Conservation (phyloP, 1,284 basidiomycete species). For the Melampsora allii-populina region DNA sequence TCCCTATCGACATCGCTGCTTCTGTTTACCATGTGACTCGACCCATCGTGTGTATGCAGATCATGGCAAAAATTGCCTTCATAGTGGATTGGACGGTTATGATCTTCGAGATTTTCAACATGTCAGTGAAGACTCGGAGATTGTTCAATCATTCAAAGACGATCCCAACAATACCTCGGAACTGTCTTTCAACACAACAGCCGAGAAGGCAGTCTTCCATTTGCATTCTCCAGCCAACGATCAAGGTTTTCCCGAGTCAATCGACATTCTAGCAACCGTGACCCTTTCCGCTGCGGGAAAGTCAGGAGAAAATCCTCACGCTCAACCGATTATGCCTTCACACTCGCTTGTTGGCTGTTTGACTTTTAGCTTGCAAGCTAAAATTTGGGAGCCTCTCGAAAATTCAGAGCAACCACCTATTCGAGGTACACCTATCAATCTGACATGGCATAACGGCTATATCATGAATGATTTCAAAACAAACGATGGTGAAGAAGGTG, state of each 20-base stretch:
- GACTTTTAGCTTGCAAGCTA: conserved; percentile 22
- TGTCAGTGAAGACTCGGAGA: conserved; percentile 4
- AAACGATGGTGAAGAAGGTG: neutral
- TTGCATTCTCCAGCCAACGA: conserved; percentile 23
- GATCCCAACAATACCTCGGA: neutral
- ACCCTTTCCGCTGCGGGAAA: neutral
- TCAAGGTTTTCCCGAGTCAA: conserved; percentile 36
- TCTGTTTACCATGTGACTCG: neutral
- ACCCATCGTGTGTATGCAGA: neutral
- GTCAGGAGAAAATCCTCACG: neutral
- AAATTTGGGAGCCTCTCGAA: conserved; percentile 6
- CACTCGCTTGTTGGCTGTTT: conserved; percentile 3
- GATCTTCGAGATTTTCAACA: conserved; percentile 23
- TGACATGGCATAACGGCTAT: conserved; percentile 40
- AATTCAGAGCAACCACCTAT: neutral
- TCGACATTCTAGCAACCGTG: conserved; percentile 35
- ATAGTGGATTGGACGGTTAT: conserved; percentile 20
- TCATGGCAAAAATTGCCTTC: conserved; percentile 15
- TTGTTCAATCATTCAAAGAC: conserved; percentile 15
- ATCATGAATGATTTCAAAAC: conserved; percentile 11
- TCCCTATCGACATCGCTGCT: neutral
- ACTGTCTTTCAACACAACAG: neutral
- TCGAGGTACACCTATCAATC: conserved; percentile 35
- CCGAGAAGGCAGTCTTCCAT: conserved; percentile 7
- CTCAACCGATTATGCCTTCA: neutral